phyloP scores from a whole-genome alignment of 2,329 filamentous ascomycete species.

The Claviceps paspali region DNA sequence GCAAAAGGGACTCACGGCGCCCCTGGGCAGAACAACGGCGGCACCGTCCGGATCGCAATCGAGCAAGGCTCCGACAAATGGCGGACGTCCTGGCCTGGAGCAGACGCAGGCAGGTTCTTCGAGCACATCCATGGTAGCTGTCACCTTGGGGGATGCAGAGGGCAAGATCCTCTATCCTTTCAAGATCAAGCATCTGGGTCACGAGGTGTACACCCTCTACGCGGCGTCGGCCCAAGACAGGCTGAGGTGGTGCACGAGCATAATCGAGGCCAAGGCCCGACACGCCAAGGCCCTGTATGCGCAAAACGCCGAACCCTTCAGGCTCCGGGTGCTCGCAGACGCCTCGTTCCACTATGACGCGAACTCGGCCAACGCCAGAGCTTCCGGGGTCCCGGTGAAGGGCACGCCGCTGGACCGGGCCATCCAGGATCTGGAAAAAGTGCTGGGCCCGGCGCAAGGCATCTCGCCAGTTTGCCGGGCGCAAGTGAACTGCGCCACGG shows the following conservation, averaged over 20 bases:
- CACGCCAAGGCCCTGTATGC: conserved; percentile 78
- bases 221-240: conserved; percentile 61
- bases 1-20: conserved; percentile 55
- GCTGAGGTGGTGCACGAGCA: conserved; percentile 82
- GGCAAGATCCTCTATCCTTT: conserved; percentile 86
- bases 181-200: conserved; percentile 86
- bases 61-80: conserved; percentile 38
- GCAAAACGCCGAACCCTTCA: conserved; percentile 93
- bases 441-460: conserved; percentile 54
- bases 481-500: conserved; percentile 81
- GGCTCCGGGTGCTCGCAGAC: conserved; percentile 80
- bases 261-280: conserved; percentile 85
- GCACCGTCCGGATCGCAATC: conserved; percentile 43
- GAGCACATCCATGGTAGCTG: conserved; percentile 33
- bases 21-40: conserved; percentile 42
- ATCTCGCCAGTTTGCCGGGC: conserved; percentile 71
- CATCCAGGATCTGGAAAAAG: conserved; percentile 72
- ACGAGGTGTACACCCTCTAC: conserved; percentile 84
- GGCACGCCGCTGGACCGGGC: conserved; percentile 86
- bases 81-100: conserved; percentile 43
- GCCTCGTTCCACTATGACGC: conserved; percentile 74
- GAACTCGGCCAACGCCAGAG: conserved; percentile 42
- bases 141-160: conserved; percentile 50
- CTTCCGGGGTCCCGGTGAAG: conserved; percentile 57
- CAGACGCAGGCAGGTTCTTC: conserved; percentile 57